Conservation (phyloP, 2,329 filamentous ascomycete genomes). For the Cyphellophora europaea region DNA sequence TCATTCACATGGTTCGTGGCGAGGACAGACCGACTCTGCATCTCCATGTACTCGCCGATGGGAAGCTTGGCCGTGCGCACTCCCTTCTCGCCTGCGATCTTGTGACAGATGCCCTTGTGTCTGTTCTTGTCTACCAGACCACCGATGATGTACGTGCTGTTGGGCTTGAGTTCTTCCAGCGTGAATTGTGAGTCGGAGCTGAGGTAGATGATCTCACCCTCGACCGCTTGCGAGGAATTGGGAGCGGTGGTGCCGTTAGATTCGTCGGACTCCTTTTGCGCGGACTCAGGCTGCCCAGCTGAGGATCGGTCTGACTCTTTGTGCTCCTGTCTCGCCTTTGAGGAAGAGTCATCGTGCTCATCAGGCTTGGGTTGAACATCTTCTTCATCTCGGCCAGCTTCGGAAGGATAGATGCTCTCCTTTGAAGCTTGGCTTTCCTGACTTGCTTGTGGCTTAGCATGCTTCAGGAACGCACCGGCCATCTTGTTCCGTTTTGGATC, state of each 20-base stretch:
- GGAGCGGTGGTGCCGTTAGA: background rate
- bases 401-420: background rate
- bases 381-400: background rate
- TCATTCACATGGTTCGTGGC: slow-evolving; percentile 94
- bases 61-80: slow-evolving; percentile 85
- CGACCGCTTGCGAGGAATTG: background rate
- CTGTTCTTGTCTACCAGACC: slow-evolving; percentile 94
- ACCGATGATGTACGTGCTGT: slow-evolving; percentile 86
- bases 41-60: slow-evolving; percentile 89
- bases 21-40: slow-evolving; percentile 76
- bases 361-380: background rate
- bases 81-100: slow-evolving; percentile 56
- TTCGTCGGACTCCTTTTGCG: slow-evolving; percentile 3
- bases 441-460: too few relatives aligned
- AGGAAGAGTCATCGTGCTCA: background rate
- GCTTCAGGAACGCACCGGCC: slow-evolving; percentile 45
- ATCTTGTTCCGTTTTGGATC: slow-evolving; percentile 46
- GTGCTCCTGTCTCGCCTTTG: background rate
- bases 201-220: slow-evolving; percentile 69
- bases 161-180: slow-evolving; percentile 71
- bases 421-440: background rate
- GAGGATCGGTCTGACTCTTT: background rate
- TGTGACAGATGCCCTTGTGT: slow-evolving; percentile 90
- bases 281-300: slow-evolving; percentile 1
- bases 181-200: slow-evolving; percentile 85